Evolutionary conservation across 2,329 filamentous ascomycete genomes (phyloP).

Genomic region (Aspergillus cejpii): DNA sequence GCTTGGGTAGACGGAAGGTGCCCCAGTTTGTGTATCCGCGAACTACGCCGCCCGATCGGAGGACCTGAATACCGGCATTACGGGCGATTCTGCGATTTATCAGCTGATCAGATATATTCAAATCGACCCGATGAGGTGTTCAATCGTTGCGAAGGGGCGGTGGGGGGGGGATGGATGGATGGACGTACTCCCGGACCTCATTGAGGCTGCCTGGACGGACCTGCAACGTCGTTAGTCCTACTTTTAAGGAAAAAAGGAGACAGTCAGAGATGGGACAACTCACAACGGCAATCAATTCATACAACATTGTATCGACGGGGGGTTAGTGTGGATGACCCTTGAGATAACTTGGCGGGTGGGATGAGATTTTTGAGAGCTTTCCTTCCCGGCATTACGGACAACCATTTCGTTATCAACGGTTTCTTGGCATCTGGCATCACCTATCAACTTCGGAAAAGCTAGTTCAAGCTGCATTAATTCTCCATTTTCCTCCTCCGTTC

Average conservation of each 20-base stretch:
- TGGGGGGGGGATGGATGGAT: slow-evolving; percentile 10
- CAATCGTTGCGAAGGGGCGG: neutral
- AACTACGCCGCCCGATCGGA: slow-evolving; percentile 78
- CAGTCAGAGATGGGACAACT: slow-evolving; percentile 30
- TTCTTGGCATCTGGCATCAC: slow-evolving; percentile 26
- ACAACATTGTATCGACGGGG: slow-evolving; percentile 62
- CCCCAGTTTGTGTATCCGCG: slow-evolving; percentile 95
- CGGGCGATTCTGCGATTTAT: slow-evolving; percentile 65
- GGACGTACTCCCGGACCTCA: slow-evolving; percentile 87
- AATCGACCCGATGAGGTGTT: neutral
- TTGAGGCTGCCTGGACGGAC: slow-evolving; percentile 82
- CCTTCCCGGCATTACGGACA: slow-evolving; percentile 5
- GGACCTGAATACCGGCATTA: slow-evolving; percentile 73
- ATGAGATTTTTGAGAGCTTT: slow-evolving; percentile 18
- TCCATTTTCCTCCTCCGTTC: slow-evolving; percentile 9
- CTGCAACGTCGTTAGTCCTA: slow-evolving; percentile 44
- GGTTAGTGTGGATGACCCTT: slow-evolving; percentile 16
- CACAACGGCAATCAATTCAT: slow-evolving; percentile 95
- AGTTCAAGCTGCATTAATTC: slow-evolving; percentile 21
- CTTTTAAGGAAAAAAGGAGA: neutral
- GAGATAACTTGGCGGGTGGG: slow-evolving; percentile 14
- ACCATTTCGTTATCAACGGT: slow-evolving; percentile 20
- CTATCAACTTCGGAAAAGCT: slow-evolving; percentile 27
- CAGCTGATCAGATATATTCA: slow-evolving; percentile 3
- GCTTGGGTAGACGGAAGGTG: slow-evolving; percentile 75